Evolutionary conservation across 257 asterid species (phyloP).

Genomic region (Rubia yunnanensis): DNA sequence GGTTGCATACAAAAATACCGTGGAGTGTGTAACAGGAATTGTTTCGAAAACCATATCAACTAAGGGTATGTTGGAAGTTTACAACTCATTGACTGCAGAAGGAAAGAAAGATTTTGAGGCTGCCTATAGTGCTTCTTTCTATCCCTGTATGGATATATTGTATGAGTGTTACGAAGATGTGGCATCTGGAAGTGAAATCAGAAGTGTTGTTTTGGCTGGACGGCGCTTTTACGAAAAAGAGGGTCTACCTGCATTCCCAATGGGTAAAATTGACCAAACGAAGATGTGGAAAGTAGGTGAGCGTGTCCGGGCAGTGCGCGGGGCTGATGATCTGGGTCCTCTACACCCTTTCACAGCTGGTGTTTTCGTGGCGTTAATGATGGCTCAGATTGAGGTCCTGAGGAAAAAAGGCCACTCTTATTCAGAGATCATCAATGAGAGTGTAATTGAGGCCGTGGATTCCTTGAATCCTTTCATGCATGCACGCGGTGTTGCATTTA

Average conservation of each 20-base stretch:
- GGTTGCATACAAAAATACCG: conserved; percentile 90
- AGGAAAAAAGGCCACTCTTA: conserved; percentile 95
- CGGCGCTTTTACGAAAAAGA: conserved; percentile 89
- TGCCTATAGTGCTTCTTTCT: conserved; percentile 84
- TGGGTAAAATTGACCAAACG: conserved; percentile 92
- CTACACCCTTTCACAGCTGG: conserved; percentile 91
- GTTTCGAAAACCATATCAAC: conserved; percentile 84
- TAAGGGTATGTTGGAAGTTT: conserved; percentile 91
- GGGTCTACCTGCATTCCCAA: conserved; percentile 87
- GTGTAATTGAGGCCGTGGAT: conserved; percentile 86
- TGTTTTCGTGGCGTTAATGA: conserved; percentile 76
- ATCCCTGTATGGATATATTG: conserved; percentile 96
- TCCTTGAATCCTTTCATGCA: conserved; percentile 96
- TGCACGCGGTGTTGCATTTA: conserved; percentile 94
- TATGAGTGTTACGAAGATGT: conserved; percentile 98
- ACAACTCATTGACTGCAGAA: conserved; percentile 62
- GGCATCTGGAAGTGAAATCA: conserved; percentile 84
- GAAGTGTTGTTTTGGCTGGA: conserved; percentile 95
- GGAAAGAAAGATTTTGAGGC: conserved; percentile 75
- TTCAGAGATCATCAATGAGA: conserved; percentile 88
- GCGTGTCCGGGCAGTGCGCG: conserved; percentile 59
- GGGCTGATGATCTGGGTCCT: conserved; percentile 82
- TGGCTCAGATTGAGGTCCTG: conserved; percentile 71
- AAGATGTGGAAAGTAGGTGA: conserved; percentile 95
- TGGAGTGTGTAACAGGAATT: conserved; percentile 80